Evolutionary conservation across 2,329 filamentous ascomycete species (phyloP), one percentile per base, ranked within the genome.

Genomic region (Xylaria sp.): DNA sequence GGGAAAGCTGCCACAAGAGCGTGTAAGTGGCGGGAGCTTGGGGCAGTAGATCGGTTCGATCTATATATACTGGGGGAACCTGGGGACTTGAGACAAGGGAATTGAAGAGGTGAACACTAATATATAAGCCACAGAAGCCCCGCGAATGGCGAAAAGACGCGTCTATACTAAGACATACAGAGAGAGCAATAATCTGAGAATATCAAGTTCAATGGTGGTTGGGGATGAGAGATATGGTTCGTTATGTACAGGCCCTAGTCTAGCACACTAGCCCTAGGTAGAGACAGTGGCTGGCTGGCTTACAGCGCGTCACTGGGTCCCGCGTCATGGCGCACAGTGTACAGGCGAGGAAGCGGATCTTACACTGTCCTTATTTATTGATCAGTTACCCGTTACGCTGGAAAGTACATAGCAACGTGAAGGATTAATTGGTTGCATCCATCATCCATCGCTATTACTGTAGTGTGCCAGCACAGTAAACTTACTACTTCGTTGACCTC

Each of bases 301-400:
- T n/a, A 66, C 65, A 65, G 67, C 65, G 67, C 65, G 67, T 67
- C 61, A 50, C 51, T 25, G 29, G 22, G 58, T 68, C 67, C 67
- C 67, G 67, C 67, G 67, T 65, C 61, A 44, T 65, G 50, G 51
- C 57, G 61, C 47, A 69, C 67, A 68, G 67, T 69, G 65, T 27
- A 31, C 7, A 11, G 15, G 5, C 22, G 5, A 6, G 1, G 11
- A 2, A 0, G 7, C 33, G 6, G 25, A 3, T 31, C 50, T n/a
- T 5, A 22, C 67, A 69, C 67, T 29, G 67, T 69, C 61, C 61
- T 62, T 69, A 69, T 68, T 68, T 68, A 66, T 66, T 62, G 66
- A 65, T 39, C 62, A 17, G 36, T 65, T 68, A 51, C 61, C 65
- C 17, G 42, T 58, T 61, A 39, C 53, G 62, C 56, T 39, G 29